phyloP scores from a whole-genome alignment of 306 rosid genomes.

The Arachis hypogaea region DNA sequence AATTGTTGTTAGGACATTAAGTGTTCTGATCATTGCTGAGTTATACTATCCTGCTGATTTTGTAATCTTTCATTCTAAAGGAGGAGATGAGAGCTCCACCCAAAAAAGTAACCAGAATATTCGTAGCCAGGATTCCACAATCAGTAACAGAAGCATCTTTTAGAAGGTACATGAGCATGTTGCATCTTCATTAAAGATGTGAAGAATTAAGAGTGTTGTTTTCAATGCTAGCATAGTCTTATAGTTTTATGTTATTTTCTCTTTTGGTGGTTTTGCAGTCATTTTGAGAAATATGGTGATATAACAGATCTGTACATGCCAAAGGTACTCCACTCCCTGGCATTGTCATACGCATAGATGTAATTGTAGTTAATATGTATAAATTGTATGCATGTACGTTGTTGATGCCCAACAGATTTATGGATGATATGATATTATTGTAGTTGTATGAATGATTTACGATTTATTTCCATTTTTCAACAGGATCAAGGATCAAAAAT shows the following conservation, averaged over 20 bases:
- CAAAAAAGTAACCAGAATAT: constrained; percentile 88
- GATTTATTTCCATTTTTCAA: constrained; percentile 20
- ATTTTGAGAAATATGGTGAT: constrained; percentile 98
- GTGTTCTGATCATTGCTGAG: constrained; percentile 25
- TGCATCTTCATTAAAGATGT: constrained; percentile 15
- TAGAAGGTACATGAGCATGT: constrained; percentile 63
- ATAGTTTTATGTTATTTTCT: constrained; percentile 3
- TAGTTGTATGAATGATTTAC: constrained; percentile 8
- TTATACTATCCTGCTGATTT: constrained; percentile 31
- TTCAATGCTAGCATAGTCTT: neutral
- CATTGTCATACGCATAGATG: constrained; percentile 17
- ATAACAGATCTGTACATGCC: constrained; percentile 98
- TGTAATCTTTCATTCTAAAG: constrained; percentile 51
- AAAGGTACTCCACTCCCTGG: constrained; percentile 60
- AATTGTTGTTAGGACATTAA: constrained; percentile 1
- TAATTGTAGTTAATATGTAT: constrained; percentile 22
- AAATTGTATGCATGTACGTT: constrained; percentile 3
- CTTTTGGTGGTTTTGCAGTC: constrained; percentile 55
- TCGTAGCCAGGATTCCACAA: constrained; percentile 93
- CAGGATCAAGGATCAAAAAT: constrained; percentile 92
- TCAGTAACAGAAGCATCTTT: constrained; percentile 85
- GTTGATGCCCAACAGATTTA: constrained; percentile 4
- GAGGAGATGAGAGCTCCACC: constrained; percentile 96
- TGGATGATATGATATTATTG: constrained; percentile 8
- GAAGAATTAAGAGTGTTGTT: neutral